Evolutionary conservation across 1,139 yeast genomes (phyloP).

Genomic region (Saccharomycopsis hybrid): DNA sequence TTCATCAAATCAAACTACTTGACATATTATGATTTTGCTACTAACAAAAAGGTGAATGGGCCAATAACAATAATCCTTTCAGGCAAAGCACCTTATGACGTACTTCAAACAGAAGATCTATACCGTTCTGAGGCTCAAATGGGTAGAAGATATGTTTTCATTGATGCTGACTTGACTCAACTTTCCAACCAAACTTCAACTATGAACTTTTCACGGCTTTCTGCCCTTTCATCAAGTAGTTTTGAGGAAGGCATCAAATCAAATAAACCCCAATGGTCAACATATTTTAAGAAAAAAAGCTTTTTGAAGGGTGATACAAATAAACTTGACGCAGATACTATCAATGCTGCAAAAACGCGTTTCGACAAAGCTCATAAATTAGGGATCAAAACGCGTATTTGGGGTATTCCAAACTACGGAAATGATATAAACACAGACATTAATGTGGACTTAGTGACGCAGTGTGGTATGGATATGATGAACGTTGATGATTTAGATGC

Average conservation of each 20-base stretch:
- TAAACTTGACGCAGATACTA: conserved; percentile 22
- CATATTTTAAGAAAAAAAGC: conserved; percentile 8
- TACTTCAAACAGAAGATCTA: conserved; percentile 11
- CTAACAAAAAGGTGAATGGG: conserved; percentile 7
- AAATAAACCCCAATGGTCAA: conserved; percentile 17
- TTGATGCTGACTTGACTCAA: conserved; percentile 31
- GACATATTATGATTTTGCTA: conserved; percentile 15
- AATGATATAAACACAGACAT: background rate
- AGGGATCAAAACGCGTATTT: conserved; percentile 37
- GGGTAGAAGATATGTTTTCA: conserved; percentile 29
- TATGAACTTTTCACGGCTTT: conserved; percentile 4
- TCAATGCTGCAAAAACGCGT: conserved; percentile 26
- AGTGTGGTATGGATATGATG: conserved; percentile 32
- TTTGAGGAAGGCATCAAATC: conserved; percentile 11
- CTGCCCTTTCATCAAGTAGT: conserved; percentile 14
- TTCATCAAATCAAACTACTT: conserved; percentile 10
- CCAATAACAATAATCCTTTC: conserved; percentile 17
- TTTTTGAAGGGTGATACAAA: conserved; percentile 6
- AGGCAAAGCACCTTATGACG: conserved; percentile 15
- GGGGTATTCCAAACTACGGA: conserved; percentile 40
- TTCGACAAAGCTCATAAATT: conserved; percentile 32
- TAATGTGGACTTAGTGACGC: conserved; percentile 4
- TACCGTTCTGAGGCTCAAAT: conserved; percentile 19
- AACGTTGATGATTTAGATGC: conserved; percentile 40
- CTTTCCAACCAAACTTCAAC: conserved; percentile 10